Percentiles rank a stretch among this genome's conserved stretches.
These are phyloP conservation scores for Phytophthora syringae DNA, from an alignment of 352 stramenopile genomes.

Conservation along the genomic window DNA sequence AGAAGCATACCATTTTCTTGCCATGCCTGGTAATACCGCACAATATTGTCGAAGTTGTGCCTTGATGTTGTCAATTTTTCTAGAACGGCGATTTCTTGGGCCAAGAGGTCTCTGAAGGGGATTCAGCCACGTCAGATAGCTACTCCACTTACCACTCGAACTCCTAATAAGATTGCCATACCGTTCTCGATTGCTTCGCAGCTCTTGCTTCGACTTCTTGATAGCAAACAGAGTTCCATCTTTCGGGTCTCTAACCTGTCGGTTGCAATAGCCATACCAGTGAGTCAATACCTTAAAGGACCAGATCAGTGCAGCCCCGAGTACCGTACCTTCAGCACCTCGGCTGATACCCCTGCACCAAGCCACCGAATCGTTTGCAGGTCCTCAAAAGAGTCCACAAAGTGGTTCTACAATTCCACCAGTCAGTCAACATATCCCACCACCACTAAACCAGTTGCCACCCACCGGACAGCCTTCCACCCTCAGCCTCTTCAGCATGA, in stretches of 20 bases:
- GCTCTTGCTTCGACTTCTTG: constrained; percentile 82
- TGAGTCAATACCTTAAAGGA: constrained; percentile 1
- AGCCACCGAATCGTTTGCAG: constrained; percentile 68
- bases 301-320: not conserved
- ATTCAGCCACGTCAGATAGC: not conserved
- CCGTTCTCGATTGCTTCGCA: constrained; percentile 82
- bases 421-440: constrained; percentile 1
- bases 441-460: not conserved
- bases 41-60: constrained; percentile 85
- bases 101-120: constrained; percentile 54
- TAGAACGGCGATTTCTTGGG: constrained; percentile 71
- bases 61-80: constrained; percentile 44
- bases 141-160: not conserved
- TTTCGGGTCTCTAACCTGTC: constrained; percentile 48
- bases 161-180: constrained; percentile 18
- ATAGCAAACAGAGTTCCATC: constrained; percentile 59
- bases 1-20: constrained; percentile 79
- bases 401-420: constrained; percentile 27
- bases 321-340: constrained; percentile 68
- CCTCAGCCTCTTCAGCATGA: constrained; percentile 36
- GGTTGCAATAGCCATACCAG: not conserved
- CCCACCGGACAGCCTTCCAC: constrained; percentile 32
- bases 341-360: constrained; percentile 68
- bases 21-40: constrained; percentile 96
- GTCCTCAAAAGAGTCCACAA: constrained; percentile 51